Evolutionary conservation across 495 filamentous ascomycete species (phyloP), one percentile per base, ranked within the genome.

Genomic region (Tuber brumale): DNA sequence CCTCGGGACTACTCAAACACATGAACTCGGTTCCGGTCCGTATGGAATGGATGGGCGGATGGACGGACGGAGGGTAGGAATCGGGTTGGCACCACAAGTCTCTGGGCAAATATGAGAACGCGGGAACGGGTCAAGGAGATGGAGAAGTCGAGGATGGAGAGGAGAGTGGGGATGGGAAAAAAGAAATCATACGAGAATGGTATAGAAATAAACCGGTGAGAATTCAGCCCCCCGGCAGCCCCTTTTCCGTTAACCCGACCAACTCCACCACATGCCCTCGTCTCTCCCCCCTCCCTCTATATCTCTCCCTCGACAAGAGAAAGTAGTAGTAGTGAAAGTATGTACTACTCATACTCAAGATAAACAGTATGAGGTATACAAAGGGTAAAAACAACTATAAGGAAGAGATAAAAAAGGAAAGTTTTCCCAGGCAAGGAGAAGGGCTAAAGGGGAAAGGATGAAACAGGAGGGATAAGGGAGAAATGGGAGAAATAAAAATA

Each of bases 371-470:
- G 57, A 66, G 57, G 57, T 66, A 66, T 66, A 66, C 57, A 31
- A 76, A 41, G 69, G 46, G 23, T 41, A 57, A 37, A 72, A 43
- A 8, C 70, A 75, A 74, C 70, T 44, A 70, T 42, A 19, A 51
- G 78, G 44, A 70, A 57, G 41, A 70, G 44, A 80, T 76, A 76
- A 70, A 79, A 79, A 45, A 78, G 69, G 74, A 18, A 44, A 73
- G 57, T 69, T 76, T 69, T 37, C 69, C 72, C 66, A 79, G 35
- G 41, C 70, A 76, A 70, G 31, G 75, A 45, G 41, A 48, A 48
- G 72, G 35, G 18, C 27, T 41, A 21, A 43, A 44, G 46, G 44
- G 41, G 44, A 31, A 69, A 51, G 57, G 73, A 39, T 35, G n/a
- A 75, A 70, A 41, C 72, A 69, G 72, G 71, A 39, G 44, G 35